Evolutionary conservation across 2,329 filamentous ascomycete genomes (phyloP).

Genomic region (Aspergillus awamori): DNA sequence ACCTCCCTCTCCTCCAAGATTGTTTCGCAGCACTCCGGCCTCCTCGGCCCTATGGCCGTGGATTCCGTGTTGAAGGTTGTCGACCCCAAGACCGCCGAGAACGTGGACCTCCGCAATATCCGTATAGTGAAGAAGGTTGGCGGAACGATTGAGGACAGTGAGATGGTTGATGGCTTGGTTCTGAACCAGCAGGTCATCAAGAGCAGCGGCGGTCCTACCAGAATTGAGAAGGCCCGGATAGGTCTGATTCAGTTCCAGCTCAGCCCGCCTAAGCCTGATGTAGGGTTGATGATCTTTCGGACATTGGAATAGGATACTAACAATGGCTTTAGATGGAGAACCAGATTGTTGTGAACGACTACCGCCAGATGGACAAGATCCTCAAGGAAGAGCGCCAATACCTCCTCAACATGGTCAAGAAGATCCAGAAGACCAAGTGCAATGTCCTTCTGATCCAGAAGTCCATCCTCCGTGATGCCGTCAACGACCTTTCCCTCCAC

Average conservation of each 20-base stretch:
- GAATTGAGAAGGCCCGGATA: conserved; percentile 97
- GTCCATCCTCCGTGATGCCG: conserved; percentile 94
- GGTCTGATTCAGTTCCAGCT: conserved; percentile 98
- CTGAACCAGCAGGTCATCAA: conserved; percentile 92
- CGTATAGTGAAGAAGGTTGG: conserved; percentile 97
- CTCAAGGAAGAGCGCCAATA: conserved; percentile 98
- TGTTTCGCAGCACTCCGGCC: conserved; percentile 93
- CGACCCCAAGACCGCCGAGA: conserved; percentile 91
- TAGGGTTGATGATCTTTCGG: conserved; percentile 49
- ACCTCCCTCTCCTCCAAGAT: conserved; percentile 98
- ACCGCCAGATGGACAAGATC: conserved; percentile 99
- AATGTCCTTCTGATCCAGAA: conserved; percentile 98
- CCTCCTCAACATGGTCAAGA: conserved; percentile 98
- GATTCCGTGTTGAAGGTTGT: conserved; percentile 96
- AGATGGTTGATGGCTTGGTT: conserved; percentile 93
- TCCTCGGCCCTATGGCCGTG: conserved; percentile 96
- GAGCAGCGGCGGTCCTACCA: conserved; percentile 82
- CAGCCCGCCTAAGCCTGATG: conserved; percentile 95
- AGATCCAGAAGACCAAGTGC: conserved; percentile 99
- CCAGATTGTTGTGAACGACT: conserved; percentile 98
- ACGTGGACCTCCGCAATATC: conserved; percentile 95
- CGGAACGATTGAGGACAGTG: conserved; percentile 96
- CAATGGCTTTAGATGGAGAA: conserved; percentile 80
- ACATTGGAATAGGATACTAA: not conserved
- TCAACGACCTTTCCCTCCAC: conserved; percentile 96